Base-by-base conservation (phyloP, 2,329 filamentous ascomycete species). In the Ophiosphaerella herpotricha region DNA sequence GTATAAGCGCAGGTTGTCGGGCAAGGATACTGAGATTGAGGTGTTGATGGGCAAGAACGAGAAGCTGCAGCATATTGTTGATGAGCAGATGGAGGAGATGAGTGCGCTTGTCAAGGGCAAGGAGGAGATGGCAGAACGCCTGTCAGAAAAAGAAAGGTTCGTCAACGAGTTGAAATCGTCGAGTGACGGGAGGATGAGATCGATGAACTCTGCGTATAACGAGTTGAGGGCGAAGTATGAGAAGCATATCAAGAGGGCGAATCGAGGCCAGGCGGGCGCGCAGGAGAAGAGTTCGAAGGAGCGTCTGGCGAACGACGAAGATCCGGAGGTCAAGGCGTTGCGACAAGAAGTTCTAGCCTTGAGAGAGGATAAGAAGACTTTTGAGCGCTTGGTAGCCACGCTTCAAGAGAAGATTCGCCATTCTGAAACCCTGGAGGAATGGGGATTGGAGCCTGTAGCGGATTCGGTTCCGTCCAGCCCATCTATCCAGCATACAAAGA, bases 331-430 rank as follows among this genome's bases (percentile, higher is more conserved):
- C 14, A 52, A 60, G 11, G 60, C 60, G 2, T 44, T 74, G 3
- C 67, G 72, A 53, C 46, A 57, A 14, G 70, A 74, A 45, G 52
- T 73, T 8, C 48, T 48, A 2, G 46, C 56, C 2, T 45, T 74
- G 14, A 53, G 57, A 12, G 63, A 71, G 38, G 66, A 63, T 33
- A 74, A 73, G 47, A 60, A 58, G 13, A 54, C 61, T 0, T 72
- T 73, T 11, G 61, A 68, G 43, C 50, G 54, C 3, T 52, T 73
- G 26, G 63, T 74, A 4, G 52, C 57, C 7, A 65, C 55, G 6
- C 56, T 74, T 1, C 58, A 70, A 39, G 61, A 70, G 35, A 71
- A 70, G 51, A 60, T 66, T 4, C 54, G 50, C 14, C 59, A 67
- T 3, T 43, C 73, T 2, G 58, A 70, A 26, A 54, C 58, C 1